These are phyloP conservation scores for Podospora tetraspora DNA, from an alignment of 495 filamentous ascomycete species.

Conservation along the genomic window DNA sequence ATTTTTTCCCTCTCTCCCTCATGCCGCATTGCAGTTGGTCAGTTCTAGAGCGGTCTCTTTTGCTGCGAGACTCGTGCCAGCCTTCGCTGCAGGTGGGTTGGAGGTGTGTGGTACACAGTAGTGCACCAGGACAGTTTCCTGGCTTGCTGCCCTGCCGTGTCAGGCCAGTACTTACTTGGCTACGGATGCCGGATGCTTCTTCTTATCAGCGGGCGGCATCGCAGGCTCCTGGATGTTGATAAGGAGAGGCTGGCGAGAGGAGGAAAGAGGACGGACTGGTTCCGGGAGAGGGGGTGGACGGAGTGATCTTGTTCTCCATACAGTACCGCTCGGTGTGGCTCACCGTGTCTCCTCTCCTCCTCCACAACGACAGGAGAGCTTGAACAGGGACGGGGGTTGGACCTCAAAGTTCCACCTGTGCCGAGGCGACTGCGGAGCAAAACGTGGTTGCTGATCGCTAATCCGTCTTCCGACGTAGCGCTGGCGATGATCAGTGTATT, in stretches of 20 bases:
- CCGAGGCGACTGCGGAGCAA: not conserved
- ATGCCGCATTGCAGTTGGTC: not conserved
- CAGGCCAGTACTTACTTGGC: no score
- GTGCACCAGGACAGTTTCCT: no score
- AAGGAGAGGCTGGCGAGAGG: not conserved
- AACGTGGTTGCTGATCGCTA: not conserved
- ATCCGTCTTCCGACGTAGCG: not conserved
- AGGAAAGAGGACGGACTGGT: not conserved
- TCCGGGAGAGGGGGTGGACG: not conserved
- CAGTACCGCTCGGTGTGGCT: not conserved
- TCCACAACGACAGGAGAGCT: not conserved
- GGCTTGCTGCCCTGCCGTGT: no score
- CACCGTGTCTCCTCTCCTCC: not conserved
- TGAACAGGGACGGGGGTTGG: not conserved
- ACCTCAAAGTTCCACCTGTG: not conserved
- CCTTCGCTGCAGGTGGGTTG: not conserved
- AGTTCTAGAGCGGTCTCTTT: not conserved
- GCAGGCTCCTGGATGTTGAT: not conserved
- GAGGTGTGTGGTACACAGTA: not conserved
- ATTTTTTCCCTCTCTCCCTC: not conserved
- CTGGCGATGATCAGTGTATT: not conserved
- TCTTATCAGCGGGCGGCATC: not conserved
- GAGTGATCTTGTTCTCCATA: not conserved
- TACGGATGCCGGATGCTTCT: not conserved
- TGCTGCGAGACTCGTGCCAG: not conserved